Conservation (phyloP, 2,329 filamentous ascomycete species). For the Pseudonectria buxi region DNA sequence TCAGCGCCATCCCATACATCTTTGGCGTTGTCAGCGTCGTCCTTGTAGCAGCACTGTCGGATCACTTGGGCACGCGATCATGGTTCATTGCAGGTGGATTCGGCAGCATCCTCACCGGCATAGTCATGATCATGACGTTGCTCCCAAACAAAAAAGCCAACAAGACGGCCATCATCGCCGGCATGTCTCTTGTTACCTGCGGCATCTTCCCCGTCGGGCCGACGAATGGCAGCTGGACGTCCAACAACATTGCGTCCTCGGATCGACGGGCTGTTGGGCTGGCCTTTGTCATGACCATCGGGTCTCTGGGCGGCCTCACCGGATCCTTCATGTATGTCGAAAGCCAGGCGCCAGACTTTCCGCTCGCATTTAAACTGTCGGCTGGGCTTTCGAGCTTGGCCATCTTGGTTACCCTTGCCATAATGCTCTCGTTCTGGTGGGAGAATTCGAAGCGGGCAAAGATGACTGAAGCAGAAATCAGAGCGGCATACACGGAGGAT, state of each 20-base stretch:
- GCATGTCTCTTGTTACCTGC: conserved; percentile 58
- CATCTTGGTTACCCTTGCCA: neutral
- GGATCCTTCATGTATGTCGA: conserved; percentile 7
- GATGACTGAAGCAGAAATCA: conserved; percentile 11
- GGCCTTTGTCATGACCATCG: conserved; percentile 19
- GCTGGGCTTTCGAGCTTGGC: neutral
- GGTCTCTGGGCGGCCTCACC: conserved; percentile 4
- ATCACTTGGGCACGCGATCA: no score
- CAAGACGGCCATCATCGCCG: conserved; percentile 20
- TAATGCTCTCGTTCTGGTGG: neutral
- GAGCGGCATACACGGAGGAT: conserved; percentile 9
- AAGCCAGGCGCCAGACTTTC: conserved; percentile 1
- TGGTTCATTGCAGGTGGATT: no score
- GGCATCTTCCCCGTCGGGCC: conserved; percentile 50
- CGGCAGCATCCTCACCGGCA: no score
- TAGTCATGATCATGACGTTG: no score
- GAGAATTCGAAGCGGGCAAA: conserved; percentile 15
- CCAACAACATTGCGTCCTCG: conserved; percentile 23
- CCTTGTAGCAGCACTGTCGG: conserved; percentile 56
- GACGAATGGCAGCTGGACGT: conserved; percentile 22
- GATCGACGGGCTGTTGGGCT: conserved; percentile 25
- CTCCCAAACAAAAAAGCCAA: neutral
- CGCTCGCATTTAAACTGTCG: neutral
- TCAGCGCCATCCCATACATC: conserved; percentile 53
- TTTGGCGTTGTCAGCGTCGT: conserved; percentile 59